Evolutionary conservation across 768 basidiomycete species (phyloP), one percentile per base, ranked within the genome.

Genomic region (Flagelloscypha sp.): DNA sequence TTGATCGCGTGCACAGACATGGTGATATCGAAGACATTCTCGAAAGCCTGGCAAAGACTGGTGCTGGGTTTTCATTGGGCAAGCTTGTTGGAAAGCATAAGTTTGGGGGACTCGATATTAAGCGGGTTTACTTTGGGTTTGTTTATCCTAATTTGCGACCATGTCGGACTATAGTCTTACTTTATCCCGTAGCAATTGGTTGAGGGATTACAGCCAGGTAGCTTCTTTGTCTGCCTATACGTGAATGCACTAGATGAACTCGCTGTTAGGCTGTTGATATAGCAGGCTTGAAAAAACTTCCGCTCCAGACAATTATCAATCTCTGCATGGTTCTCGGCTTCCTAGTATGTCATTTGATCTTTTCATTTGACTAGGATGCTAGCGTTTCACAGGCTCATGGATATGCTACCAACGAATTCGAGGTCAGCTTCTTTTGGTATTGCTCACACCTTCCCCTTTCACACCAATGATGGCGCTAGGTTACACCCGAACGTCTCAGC

Each of bases 291-390:
- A 78, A 82, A 63, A 83, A 83, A 51, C 51, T 84, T 33, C 77
- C 67, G 23, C 53, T 78, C 6, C 81, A 84, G 76, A 88, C 84
- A 0, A 90, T 94, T 51, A 59, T 94, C 55, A 93, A 90, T 51
- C 57, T 93, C 18, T 75, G 78, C 60, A 90, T 92, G 81, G 85
- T 72, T 12, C 80, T 94, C 31, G 92, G 93, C 6, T 97, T 97
- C 61, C 58, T 93, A 59, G 86, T 83, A 42, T 40, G 63, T 49
- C 25, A 27, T 35, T 6, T 17, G 11, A 11, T 32, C 15, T 21
- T 7, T 25, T 22, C 23, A 40, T 18, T 15, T 19, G 16, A 22
- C 24, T n/a, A 23, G 13, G 27, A 9, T 33, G 20, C 29, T n/a
- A 10, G 33, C 16, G 20, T 7, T 25, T 19, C 15, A 41, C 34